Percentiles rank a stretch among this genome's conserved stretches.
Evolutionary conservation across 768 basidiomycete species (phyloP).

Genomic region (Boletus pseudo-olivaceus): DNA sequence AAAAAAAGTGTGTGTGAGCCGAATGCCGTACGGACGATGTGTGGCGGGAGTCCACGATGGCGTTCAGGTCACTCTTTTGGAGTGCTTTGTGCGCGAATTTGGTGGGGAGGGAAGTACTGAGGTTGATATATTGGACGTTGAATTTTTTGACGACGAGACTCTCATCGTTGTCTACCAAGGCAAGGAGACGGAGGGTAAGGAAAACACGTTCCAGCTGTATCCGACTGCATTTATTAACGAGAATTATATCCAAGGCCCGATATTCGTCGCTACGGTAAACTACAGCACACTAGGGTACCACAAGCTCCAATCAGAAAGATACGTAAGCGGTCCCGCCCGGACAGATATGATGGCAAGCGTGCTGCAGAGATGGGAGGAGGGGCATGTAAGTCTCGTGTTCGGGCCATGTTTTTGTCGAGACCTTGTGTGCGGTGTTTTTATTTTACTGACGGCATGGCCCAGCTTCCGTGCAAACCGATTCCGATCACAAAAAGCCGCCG

Average conservation of each 20-base stretch:
- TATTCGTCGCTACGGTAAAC: slow-evolving; percentile 59
- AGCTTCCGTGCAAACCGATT: slow-evolving; percentile 49
- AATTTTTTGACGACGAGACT: slow-evolving; percentile 77
- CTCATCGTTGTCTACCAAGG: slow-evolving; percentile 62
- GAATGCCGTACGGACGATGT: slow-evolving; percentile 47
- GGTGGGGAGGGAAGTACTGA: slow-evolving; percentile 30
- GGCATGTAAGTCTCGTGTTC: slow-evolving; percentile 54
- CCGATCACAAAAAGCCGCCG: slow-evolving; percentile 56
- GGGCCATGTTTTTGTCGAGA: slow-evolving; percentile 29
- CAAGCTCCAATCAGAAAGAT: slow-evolving; percentile 41
- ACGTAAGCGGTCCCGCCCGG: slow-evolving; percentile 54
- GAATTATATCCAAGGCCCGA: slow-evolving; percentile 40
- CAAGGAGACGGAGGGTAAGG: slow-evolving; percentile 47
- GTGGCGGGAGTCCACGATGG: slow-evolving; percentile 36
- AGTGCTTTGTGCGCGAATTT: slow-evolving; percentile 41
- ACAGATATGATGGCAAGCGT: slow-evolving; percentile 64
- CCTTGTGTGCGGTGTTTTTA: slow-evolving; percentile 28
- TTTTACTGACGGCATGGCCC: slow-evolving; percentile 31
- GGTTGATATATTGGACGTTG: slow-evolving; percentile 58
- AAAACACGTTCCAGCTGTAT: slow-evolving; percentile 17
- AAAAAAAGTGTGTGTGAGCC: slow-evolving; percentile 55
- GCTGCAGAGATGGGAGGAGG: slow-evolving; percentile 53
- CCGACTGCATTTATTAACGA: slow-evolving; percentile 29
- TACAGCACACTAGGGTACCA: slow-evolving; percentile 63
- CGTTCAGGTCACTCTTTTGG: slow-evolving; percentile 47